phyloP scores from a whole-genome alignment of 495 filamentous ascomycete genomes.

The Podospora conica region DNA sequence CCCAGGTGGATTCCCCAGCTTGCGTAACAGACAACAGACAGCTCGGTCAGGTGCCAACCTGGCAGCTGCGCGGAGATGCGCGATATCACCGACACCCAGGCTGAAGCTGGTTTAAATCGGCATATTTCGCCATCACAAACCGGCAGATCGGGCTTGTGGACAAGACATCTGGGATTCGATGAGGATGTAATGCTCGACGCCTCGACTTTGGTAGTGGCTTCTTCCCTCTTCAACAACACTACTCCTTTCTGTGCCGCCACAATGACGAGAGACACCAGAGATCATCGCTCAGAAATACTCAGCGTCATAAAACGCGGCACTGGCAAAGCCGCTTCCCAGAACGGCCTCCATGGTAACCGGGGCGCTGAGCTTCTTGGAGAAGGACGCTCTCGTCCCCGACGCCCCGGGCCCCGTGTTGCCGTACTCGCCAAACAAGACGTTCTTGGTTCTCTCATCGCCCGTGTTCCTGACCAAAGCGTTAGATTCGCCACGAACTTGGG shows the following conservation, averaged over 20 bases:
- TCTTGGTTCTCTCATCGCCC: constrained; percentile 41
- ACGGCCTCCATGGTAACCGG: constrained; percentile 44
- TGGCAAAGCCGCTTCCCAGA: constrained; percentile 45
- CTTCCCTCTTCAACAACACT: not conserved
- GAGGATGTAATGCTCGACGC: not conserved
- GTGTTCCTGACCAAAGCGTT: constrained; percentile 27
- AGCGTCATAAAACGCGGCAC: constrained; percentile 23
- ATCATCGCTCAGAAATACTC: constrained; percentile 17
- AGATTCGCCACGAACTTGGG: not conserved
- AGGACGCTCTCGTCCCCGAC: constrained; percentile 52
- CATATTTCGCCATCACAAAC: not conserved
- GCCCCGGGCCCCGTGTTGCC: constrained; percentile 53
- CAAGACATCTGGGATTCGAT: not conserved
- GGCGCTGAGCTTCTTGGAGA: constrained; percentile 41
- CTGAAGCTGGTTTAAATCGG: not conserved
- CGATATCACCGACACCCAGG: not conserved
- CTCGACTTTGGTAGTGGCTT: not conserved
- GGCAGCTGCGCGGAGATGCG: not conserved
- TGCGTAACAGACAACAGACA: not conserved
- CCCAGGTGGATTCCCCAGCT: not conserved
- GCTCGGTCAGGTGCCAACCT: not conserved
- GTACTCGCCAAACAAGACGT: constrained; percentile 55
- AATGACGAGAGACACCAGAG: too few species aligned
- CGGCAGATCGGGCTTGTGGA: too few species aligned
- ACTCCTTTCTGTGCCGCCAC: not conserved